These are phyloP conservation scores for Grifola frondosa DNA, from an alignment of 1,284 basidiomycete genomes.

Conservation along the genomic window DNA sequence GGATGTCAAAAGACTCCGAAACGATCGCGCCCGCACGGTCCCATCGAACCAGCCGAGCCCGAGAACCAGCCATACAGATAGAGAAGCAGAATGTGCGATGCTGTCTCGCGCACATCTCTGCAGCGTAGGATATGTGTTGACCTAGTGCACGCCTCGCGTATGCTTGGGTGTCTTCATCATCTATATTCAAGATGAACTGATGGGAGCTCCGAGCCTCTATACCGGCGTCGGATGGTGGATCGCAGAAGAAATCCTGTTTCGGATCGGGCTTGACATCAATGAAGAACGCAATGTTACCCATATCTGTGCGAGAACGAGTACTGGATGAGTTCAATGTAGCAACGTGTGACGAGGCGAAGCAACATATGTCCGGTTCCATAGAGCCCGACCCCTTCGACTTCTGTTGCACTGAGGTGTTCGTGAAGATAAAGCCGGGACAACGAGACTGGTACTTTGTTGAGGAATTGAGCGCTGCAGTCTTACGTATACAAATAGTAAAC, in stretches of 20 bases:
- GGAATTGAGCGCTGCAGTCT: no score
- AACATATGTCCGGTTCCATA: conserved; percentile 4
- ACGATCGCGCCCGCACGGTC: conserved; percentile 8
- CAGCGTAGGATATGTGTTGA: neutral
- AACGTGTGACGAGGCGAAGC: neutral
- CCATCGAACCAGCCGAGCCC: conserved; percentile 6
- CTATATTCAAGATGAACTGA: neutral
- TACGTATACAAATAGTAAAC: no score
- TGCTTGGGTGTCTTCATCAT: neutral
- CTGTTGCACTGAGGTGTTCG: neutral
- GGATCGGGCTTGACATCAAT: conserved; percentile 6
- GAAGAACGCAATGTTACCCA: conserved; percentile 7
- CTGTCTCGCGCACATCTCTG: neutral
- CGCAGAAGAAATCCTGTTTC: neutral
- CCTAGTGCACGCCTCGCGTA: neutral
- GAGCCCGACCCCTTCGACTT: neutral
- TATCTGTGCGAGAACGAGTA: neutral
- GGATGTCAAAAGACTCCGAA: conserved; percentile 6
- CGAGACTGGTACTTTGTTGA: neutral
- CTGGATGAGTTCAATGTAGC: neutral
- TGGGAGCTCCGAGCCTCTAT: neutral
- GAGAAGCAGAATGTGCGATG: conserved; percentile 1
- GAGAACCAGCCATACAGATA: conserved; percentile 1
- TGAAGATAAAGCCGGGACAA: conserved; percentile 5
- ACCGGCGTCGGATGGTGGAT: neutral